A percentile compares a stretch with the other conserved stretches of the same genome.
phyloP scores from a whole-genome alignment of 139 green algal genomes.

The Micromonas commoda region DNA sequence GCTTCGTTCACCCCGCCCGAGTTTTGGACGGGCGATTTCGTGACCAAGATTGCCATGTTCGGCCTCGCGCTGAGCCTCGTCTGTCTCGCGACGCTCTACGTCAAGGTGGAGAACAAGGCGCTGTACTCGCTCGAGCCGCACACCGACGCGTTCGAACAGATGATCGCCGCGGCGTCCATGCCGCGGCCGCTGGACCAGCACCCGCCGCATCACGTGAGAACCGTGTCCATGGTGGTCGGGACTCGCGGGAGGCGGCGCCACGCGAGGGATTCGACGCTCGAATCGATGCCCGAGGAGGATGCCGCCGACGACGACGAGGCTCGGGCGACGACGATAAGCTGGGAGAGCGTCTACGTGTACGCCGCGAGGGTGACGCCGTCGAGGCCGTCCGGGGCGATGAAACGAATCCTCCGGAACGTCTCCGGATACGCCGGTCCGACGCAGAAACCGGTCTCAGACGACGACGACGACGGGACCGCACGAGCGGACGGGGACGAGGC shows the following conservation, averaged over 20 bases:
- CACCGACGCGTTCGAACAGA: neutral
- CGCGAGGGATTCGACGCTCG: too few relatives aligned
- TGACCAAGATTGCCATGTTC: neutral
- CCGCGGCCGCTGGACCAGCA: too few relatives aligned
- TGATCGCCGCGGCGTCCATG: too few relatives aligned
- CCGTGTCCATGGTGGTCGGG: too few relatives aligned
- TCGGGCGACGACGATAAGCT: neutral
- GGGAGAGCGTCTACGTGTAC: neutral
- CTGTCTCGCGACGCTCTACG: neutral
- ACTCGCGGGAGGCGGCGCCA: too few relatives aligned
- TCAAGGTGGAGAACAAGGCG: neutral
- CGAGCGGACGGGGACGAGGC: neutral
- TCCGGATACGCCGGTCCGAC: neutral
- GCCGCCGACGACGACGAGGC: neutral
- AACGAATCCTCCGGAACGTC: neutral
- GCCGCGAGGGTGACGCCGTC: too few relatives aligned
- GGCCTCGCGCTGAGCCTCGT: neutral
- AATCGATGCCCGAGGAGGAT: too few relatives aligned
- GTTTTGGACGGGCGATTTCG: conserved; percentile 11
- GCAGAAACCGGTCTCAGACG: neutral
- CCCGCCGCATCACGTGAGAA: too few relatives aligned
- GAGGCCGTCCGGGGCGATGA: neutral
- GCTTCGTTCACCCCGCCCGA: neutral
- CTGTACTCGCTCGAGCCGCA: neutral
- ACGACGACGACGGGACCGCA: too few relatives aligned